These are phyloP conservation scores for Pseudodiploospora longispora DNA, from an alignment of 2,329 filamentous ascomycete species.

Conservation along the genomic window DNA sequence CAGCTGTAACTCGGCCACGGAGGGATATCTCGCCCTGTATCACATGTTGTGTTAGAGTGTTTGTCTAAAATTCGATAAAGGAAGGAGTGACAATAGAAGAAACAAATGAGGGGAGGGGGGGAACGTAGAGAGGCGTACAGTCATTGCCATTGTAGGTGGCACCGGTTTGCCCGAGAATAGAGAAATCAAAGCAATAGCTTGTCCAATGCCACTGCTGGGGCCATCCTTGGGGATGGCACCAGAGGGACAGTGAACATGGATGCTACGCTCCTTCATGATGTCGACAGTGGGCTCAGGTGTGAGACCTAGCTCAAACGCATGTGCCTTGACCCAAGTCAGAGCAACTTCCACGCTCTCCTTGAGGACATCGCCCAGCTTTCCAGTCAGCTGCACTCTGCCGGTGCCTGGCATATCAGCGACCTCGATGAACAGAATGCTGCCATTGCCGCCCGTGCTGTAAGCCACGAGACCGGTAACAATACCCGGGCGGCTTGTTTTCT, in stretches of 20 bases:
- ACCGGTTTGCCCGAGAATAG: conserved; percentile 81
- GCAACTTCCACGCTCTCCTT: conserved; percentile 97
- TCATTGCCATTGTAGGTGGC: conserved; percentile 92
- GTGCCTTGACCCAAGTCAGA: conserved; percentile 92
- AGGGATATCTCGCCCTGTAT: conserved; percentile 63
- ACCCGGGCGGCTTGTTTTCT: conserved; percentile 73
- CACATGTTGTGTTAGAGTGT: conserved; percentile 17
- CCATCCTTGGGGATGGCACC: conserved; percentile 95
- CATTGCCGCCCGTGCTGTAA: conserved; percentile 86
- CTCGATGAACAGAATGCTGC: conserved; percentile 96
- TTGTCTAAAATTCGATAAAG: conserved; percentile 14
- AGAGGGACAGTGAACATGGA: conserved; percentile 93
- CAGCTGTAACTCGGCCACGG: conserved; percentile 81
- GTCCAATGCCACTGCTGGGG: conserved; percentile 78
- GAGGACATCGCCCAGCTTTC: conserved; percentile 90
- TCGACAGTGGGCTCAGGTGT: conserved; percentile 75
- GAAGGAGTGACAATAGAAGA: conserved; percentile 8
- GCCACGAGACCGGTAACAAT: conserved; percentile 95
- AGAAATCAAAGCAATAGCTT: conserved; percentile 87
- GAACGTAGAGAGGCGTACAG: conserved; percentile 39
- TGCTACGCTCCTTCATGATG: conserved; percentile 89
- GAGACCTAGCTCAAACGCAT: conserved; percentile 84
- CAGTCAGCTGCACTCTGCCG: conserved; percentile 87
- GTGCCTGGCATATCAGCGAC: conserved; percentile 94
- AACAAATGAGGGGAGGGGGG: conserved; percentile 1